phyloP scores from a whole-genome alignment of 2,329 filamentous ascomycete species.

The Leptographium wingfieldii region DNA sequence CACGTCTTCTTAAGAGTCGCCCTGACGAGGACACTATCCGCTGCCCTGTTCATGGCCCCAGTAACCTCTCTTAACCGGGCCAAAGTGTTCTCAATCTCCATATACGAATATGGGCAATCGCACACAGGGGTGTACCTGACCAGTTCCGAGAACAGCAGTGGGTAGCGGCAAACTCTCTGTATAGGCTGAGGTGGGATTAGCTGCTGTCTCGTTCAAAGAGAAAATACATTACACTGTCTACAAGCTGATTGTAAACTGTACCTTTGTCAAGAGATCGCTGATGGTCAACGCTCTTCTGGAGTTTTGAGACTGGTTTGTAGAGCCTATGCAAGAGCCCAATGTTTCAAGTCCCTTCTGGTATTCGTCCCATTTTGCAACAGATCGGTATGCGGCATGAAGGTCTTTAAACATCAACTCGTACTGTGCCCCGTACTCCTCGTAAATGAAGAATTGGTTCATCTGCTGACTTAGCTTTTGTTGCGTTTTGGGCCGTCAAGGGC shows the following conservation, averaged over 20 bases:
- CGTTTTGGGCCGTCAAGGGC: neutral
- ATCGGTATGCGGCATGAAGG: conserved; percentile 53
- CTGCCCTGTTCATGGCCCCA: conserved; percentile 71
- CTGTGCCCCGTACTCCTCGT: conserved; percentile 84
- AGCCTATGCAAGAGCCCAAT: conserved; percentile 60
- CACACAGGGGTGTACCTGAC: conserved; percentile 70
- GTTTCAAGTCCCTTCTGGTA: conserved; percentile 81
- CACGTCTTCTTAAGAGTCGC: conserved; percentile 68
- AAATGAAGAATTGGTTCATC: conserved; percentile 73
- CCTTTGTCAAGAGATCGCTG: conserved; percentile 83
- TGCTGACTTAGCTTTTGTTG: conserved; percentile 21
- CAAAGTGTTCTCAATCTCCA: conserved; percentile 63
- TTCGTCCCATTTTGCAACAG: conserved; percentile 59
- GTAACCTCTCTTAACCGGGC: conserved; percentile 62
- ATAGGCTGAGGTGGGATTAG: conserved; percentile 52
- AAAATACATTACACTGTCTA: too few species aligned
- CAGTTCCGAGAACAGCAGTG: conserved; percentile 73
- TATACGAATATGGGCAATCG: conserved; percentile 74
- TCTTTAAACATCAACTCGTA: conserved; percentile 79
- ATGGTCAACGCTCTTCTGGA: conserved; percentile 68
- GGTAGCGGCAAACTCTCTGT: conserved; percentile 84
- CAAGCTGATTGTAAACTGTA: conserved; percentile 21
- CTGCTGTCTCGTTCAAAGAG: neutral
- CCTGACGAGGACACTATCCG: conserved; percentile 59
- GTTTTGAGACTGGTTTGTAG: conserved; percentile 50